Evolutionary conservation across 176 grass and related monocot species (phyloP).

Genomic region (Oryza australiensis): DNA sequence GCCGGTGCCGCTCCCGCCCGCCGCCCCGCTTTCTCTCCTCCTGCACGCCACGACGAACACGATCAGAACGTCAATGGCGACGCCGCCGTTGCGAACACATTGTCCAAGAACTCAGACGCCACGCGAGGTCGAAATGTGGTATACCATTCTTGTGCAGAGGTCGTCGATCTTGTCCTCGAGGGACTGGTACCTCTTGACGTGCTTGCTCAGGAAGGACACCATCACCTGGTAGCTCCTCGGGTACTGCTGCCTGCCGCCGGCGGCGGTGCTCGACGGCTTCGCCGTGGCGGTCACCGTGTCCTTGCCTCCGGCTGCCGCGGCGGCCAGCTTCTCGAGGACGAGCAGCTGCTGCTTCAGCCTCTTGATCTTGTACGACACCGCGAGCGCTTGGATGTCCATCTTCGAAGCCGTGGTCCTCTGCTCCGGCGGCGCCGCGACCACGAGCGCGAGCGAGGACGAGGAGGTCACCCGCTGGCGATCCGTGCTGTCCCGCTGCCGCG

Average conservation of each 20-base stretch:
- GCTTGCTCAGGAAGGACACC: conserved; percentile 67
- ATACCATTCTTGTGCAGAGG: conserved; percentile 78
- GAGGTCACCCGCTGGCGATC: conserved; percentile 20
- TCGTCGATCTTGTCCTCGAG: conserved; percentile 82
- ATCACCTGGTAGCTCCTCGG: conserved; percentile 47
- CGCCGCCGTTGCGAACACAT: background rate
- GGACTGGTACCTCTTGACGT: conserved; percentile 78
- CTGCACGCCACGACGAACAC: conserved; percentile 12
- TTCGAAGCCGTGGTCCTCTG: conserved; percentile 52
- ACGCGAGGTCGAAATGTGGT: too few relatives aligned
- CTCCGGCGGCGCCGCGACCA: background rate
- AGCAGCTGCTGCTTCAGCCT: conserved; percentile 77
- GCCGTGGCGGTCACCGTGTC: background rate
- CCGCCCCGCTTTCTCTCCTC: conserved; percentile 54
- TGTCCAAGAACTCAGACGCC: background rate
- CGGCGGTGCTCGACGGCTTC: conserved; percentile 9
- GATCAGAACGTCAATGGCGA: background rate
- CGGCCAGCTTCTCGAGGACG: conserved; percentile 58
- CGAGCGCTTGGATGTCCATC: conserved; percentile 76
- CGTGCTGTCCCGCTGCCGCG: background rate
- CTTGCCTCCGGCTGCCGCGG: background rate
- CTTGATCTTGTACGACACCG: conserved; percentile 96
- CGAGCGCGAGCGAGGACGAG: conserved; percentile 27
- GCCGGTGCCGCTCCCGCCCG: conserved; percentile 38
- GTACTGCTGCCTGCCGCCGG: conserved; percentile 32